Evolutionary conservation across 106 monocot genomes (phyloP), one percentile per base, ranked within the genome.

Genomic region (Platanthera guangdongensis): DNA sequence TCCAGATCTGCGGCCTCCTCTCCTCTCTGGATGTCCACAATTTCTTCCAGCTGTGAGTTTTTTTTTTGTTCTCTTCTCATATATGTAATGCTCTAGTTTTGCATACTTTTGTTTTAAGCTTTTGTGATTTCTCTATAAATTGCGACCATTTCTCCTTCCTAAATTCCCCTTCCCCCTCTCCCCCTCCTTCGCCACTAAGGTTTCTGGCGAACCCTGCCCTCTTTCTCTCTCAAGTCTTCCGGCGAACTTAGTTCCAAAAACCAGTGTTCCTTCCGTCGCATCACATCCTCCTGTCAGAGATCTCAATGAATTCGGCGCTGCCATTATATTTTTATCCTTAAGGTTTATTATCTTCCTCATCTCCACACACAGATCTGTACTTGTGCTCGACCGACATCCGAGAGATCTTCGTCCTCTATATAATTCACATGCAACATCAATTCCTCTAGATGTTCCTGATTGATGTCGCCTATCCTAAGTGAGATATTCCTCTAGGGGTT

Each of bases 391-490:
- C 9, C 0, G 7, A 25, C 25, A 25, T 25, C 25, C 25, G 25
- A 25, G 25, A 21, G 49, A 47, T 46, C 75, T 68, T 53, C 1
- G 4, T 47, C 30, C 54, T 65, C 49, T 25, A 25, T 25, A 57
- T 25, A 25, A 48, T 81, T 74, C 77, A 81, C 78, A 77, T 81
- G 84, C 72, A 59, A 15, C 73, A 73, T 50, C 28, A 47, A 18
- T 76, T 83, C 52, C 45, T 78, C 16, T 59, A 83, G 64, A 54
- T 81, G 47, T 83, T 81, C 64, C 75, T 79, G 30, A 78, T 79
- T 79, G 75, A 89, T 89, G 89, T 76, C 83, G 74, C 81, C 83
- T 60, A 80, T 86, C 81, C 50, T 83, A 74, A 79, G 85, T 86
- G 86, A 85, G 52, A 74, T 84, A 32, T 69, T 90, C 11, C 78